phyloP scores from a whole-genome alignment of 345 rosid species.

The Populus ilicifolia region DNA sequence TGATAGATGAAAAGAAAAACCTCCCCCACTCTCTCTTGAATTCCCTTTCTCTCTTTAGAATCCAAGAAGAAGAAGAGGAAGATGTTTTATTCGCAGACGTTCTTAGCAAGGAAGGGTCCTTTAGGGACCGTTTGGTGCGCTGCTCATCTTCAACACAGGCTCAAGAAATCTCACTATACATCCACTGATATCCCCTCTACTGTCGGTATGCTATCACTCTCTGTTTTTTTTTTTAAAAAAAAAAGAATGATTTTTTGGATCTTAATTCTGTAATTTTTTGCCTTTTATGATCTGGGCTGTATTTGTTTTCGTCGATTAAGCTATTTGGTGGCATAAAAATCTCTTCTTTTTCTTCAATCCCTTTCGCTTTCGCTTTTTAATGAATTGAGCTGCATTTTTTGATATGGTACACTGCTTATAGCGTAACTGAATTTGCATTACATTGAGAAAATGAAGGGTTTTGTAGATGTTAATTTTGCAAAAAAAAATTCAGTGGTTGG shows the following conservation, averaged over 20 bases:
- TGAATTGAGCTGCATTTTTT: background rate
- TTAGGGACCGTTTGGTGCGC: conserved; percentile 87
- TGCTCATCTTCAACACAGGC: conserved; percentile 74
- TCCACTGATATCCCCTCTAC: conserved; percentile 64
- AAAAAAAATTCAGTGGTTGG: too few species aligned
- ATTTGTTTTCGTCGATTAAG: background rate
- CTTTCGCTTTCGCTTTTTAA: too few species aligned
- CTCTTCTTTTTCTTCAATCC: background rate
- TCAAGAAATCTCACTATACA: conserved; percentile 74
- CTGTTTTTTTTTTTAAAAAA: background rate
- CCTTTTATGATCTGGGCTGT: background rate
- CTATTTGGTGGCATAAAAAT: background rate
- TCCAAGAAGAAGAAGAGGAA: conserved; percentile 2
- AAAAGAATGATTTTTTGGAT: background rate
- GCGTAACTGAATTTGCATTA: background rate
- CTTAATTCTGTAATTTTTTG: background rate
- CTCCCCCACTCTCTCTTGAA: background rate
- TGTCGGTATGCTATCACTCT: conserved; percentile 47
- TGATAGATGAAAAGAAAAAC: background rate
- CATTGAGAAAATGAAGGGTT: background rate
- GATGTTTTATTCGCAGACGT: conserved; percentile 81
- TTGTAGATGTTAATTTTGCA: background rate
- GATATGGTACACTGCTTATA: too few species aligned
- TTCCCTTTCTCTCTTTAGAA: background rate
- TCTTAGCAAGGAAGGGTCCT: conserved; percentile 68